phyloP scores from a whole-genome alignment of 2,329 filamentous ascomycete genomes.

The Aspergillus proliferans region DNA sequence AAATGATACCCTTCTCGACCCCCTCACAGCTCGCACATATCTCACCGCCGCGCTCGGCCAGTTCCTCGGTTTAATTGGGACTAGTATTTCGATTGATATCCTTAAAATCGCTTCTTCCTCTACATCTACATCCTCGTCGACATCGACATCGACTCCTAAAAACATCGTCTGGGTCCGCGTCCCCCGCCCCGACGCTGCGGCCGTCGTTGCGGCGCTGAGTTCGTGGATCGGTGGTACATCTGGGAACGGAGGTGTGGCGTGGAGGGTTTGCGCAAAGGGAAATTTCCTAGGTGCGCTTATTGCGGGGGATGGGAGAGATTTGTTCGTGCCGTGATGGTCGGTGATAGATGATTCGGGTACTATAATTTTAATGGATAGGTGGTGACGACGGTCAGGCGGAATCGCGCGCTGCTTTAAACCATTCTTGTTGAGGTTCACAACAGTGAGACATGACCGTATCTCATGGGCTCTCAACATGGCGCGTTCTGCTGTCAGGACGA shows the following conservation, averaged over 20 bases:
- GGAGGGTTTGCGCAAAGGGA: slow-evolving; percentile 33
- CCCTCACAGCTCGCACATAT: slow-evolving; percentile 42
- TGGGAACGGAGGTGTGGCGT: slow-evolving; percentile 25
- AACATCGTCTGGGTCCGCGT: slow-evolving; percentile 39
- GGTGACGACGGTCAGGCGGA: not conserved
- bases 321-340: slow-evolving; percentile 24
- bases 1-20: slow-evolving; percentile 27
- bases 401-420: too few species aligned
- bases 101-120: slow-evolving; percentile 27
- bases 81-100: slow-evolving; percentile 43
- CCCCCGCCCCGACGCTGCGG: slow-evolving; percentile 38
- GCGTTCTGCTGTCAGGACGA: too few species aligned
- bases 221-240: slow-evolving; percentile 38
- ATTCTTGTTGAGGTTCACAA: too few species aligned
- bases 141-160: slow-evolving; percentile 1
- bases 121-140: not conserved
- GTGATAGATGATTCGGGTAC: not conserved
- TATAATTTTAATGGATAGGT: not conserved
- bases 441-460: too few species aligned
- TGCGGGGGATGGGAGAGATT: slow-evolving; percentile 26
- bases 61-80: slow-evolving; percentile 43
- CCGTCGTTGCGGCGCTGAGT: slow-evolving; percentile 39
- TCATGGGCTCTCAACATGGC: too few species aligned
- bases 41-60: slow-evolving; percentile 42
- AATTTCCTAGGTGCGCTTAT: slow-evolving; percentile 31